Conservation (phyloP, 108 stramenopile genomes). For the Fragilariopsis cylindrus region DNA sequence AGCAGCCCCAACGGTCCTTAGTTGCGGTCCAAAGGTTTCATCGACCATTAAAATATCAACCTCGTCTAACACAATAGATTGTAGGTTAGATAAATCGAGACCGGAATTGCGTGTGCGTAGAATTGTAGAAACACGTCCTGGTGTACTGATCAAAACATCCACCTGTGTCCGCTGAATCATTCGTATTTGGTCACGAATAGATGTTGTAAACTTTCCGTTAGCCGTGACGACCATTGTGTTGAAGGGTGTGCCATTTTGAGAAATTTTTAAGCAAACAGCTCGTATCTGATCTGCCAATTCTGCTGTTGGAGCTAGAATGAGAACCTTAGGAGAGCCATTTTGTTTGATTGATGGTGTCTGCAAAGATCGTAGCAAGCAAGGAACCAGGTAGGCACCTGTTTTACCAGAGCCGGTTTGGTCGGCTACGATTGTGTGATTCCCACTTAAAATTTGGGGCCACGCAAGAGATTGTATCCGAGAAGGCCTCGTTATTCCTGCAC, state of each 20-base stretch:
- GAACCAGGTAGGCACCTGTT: conserved; percentile 90
- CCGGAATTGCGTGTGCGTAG: conserved; percentile 72
- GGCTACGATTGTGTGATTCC: conserved; percentile 79
- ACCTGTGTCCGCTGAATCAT: conserved; percentile 61
- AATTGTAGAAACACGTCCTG: conserved; percentile 88
- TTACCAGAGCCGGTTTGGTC: conserved; percentile 95
- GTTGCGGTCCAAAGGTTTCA: conserved; percentile 86
- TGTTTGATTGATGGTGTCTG: conserved; percentile 19
- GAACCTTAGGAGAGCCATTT: conserved; percentile 54
- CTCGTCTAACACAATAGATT: conserved; percentile 88
- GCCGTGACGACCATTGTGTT: conserved; percentile 70
- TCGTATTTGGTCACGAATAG: conserved; percentile 85
- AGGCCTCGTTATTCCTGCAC: conserved; percentile 59
- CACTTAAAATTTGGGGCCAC: conserved; percentile 68
- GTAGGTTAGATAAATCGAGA: conserved; percentile 61
- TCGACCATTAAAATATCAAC: conserved; percentile 91
- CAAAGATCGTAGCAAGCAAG: conserved; percentile 59
- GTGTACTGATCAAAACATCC: conserved; percentile 90
- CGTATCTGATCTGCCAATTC: conserved; percentile 91
- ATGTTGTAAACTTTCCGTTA: conserved; percentile 58
- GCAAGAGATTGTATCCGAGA: conserved; percentile 82
- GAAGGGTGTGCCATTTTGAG: conserved; percentile 34
- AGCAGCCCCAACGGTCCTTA: conserved; percentile 80
- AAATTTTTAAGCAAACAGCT: conserved; percentile 58
- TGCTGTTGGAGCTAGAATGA: conserved; percentile 89